These are phyloP conservation scores for Rhizopogon vinicolor DNA, from an alignment of 768 basidiomycete species.

Conservation along the genomic window DNA sequence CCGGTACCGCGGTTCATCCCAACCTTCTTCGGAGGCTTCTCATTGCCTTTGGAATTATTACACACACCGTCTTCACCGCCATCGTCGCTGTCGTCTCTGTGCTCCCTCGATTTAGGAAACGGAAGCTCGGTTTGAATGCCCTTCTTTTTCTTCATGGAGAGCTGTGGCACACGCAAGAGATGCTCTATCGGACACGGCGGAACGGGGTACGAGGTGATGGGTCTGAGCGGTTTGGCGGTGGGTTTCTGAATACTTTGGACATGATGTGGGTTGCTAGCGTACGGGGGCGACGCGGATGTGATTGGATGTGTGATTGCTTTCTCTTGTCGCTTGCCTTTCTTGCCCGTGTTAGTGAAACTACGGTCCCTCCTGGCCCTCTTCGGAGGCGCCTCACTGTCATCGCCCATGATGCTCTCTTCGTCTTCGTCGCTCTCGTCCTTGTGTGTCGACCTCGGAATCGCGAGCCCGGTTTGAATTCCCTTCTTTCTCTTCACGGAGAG, in stretches of 20 bases:
- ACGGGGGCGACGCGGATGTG: no score
- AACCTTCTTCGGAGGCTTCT: neutral
- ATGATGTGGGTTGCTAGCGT: no score
- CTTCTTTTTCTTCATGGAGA: slow-evolving; percentile 2
- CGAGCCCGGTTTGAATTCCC: slow-evolving; percentile 13
- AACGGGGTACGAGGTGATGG: slow-evolving; percentile 24
- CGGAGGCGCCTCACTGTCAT: neutral
- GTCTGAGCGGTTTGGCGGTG: slow-evolving; percentile 17
- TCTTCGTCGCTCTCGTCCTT: neutral
- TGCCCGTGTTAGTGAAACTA: neutral
- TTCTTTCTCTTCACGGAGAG: slow-evolving; percentile 2
- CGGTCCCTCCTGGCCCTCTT: neutral
- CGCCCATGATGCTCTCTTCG: neutral
- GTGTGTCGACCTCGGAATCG: neutral
- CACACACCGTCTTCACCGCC: neutral
- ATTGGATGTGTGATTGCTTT: no score
- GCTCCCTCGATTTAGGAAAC: neutral
- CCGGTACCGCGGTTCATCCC: neutral
- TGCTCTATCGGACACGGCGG: slow-evolving; percentile 24
- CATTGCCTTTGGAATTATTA: neutral
- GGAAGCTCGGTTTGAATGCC: slow-evolving; percentile 14
- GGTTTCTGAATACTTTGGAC: neutral
- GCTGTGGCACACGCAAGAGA: slow-evolving; percentile 6
- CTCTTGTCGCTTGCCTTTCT: neutral
- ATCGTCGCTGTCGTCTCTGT: neutral